phyloP scores from a whole-genome alignment of 208 protist genomes.

The Trypanosoma platydactyli region DNA sequence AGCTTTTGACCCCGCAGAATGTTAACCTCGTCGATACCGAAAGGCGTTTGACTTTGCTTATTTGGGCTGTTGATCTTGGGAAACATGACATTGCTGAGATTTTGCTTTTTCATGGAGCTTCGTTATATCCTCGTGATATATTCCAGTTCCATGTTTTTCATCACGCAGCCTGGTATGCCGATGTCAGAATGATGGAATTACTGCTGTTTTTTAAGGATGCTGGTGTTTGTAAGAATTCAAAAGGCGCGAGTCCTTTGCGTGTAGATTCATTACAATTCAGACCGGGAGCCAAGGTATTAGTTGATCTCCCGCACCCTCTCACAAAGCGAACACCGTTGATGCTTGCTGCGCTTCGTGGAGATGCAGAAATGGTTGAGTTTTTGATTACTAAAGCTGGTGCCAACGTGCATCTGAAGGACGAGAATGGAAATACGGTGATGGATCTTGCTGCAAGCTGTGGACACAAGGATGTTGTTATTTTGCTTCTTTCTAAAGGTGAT shows the following conservation, averaged over 20 bases:
- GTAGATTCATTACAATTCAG: conserved; percentile 23
- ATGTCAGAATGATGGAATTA: conserved; percentile 50
- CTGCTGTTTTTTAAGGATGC: conserved; percentile 44
- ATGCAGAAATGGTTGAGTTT: conserved; percentile 48
- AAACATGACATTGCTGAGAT: conserved; percentile 50
- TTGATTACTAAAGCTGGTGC: conserved; percentile 60
- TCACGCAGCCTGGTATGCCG: conserved; percentile 75
- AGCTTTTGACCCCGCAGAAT: conserved; percentile 54
- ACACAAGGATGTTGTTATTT: conserved; percentile 46
- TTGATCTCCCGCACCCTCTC: conserved; percentile 60
- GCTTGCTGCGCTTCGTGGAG: conserved; percentile 72
- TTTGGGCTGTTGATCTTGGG: conserved; percentile 61
- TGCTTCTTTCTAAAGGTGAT: conserved; percentile 40
- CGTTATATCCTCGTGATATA: conserved; percentile 53
- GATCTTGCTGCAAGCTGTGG: conserved; percentile 78
- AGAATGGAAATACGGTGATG: conserved; percentile 49
- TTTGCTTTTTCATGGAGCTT: conserved; percentile 59
- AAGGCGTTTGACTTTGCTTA: conserved; percentile 66
- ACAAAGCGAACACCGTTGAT: conserved; percentile 78
- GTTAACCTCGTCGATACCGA: conserved; percentile 74
- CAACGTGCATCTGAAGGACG: conserved; percentile 43
- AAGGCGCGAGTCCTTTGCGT: neutral
- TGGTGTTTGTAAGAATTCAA: neutral
- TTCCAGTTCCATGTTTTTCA: conserved; percentile 75
- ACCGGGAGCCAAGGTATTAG: conserved; percentile 49